Percentiles rank a stretch among this genome's conserved stretches.
Evolutionary conservation across 2,329 filamentous ascomycete species (phyloP).

Genomic region (Bertia moriformis): DNA sequence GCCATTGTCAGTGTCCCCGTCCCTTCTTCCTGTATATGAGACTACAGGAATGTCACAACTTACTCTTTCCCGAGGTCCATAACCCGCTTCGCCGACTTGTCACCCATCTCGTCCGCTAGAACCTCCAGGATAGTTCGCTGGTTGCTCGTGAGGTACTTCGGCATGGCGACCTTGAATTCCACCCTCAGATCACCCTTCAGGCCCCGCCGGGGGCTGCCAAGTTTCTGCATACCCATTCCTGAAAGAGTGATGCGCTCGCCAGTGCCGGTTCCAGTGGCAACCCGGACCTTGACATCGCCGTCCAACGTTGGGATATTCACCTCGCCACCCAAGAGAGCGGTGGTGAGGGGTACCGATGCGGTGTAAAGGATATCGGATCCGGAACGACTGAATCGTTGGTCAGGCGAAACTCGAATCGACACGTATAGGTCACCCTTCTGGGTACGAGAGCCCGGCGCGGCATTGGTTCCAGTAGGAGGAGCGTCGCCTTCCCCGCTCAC

Average conservation of each 20-base stretch:
- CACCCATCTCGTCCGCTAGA: conserved; percentile 60
- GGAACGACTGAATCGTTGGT: conserved; percentile 54
- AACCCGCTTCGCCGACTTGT: conserved; percentile 53
- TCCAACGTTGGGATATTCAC: conserved; percentile 58
- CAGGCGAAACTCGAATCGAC: conserved; percentile 52
- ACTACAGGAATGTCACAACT: conserved; percentile 1
- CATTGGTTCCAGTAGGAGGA: conserved; percentile 42
- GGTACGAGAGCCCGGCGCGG: conserved; percentile 34
- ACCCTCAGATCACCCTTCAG: conserved; percentile 47
- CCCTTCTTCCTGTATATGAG: too few relatives aligned
- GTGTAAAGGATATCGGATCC: conserved; percentile 61
- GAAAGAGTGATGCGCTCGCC: conserved; percentile 55
- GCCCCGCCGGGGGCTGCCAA: conserved; percentile 34
- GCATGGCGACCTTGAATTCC: conserved; percentile 63
- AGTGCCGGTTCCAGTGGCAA: conserved; percentile 58
- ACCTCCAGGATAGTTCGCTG: conserved; percentile 61
- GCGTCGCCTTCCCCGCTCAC: conserved; percentile 56
- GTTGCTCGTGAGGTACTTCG: conserved; percentile 55
- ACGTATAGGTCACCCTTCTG: conserved; percentile 57
- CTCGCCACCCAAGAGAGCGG: conserved; percentile 57
- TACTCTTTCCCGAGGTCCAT: conserved; percentile 39
- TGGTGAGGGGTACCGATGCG: conserved; percentile 56
- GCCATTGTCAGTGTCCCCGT: too few relatives aligned
- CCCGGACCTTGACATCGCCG: conserved; percentile 55
- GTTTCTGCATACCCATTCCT: conserved; percentile 59